Evolutionary conservation across 805 yeast genomes (phyloP).

Genomic region (Zygosaccharomyces gambellarensis): DNA sequence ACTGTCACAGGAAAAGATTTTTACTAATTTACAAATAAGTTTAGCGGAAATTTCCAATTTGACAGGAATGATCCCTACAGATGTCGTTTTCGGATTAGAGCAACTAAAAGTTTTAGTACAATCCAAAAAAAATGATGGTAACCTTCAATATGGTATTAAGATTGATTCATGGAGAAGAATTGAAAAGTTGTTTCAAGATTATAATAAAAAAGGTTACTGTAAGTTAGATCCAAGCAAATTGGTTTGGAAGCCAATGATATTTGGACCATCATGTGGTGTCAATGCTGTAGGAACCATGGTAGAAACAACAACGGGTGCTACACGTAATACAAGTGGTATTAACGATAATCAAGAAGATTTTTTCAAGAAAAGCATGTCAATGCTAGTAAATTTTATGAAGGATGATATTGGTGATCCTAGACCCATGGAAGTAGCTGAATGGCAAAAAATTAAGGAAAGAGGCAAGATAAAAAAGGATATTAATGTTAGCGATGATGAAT

Average conservation of each 20-base stretch:
- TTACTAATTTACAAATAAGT: slow-evolving; percentile 35
- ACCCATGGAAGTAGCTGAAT: slow-evolving; percentile 52
- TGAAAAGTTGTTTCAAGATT: slow-evolving; percentile 39
- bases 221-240: slow-evolving; percentile 49
- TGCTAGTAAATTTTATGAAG: slow-evolving; percentile 53
- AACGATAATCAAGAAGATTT: slow-evolving; percentile 25
- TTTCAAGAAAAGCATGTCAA: slow-evolving; percentile 45
- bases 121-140: not conserved
- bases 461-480: not conserved
- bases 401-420: slow-evolving; percentile 67
- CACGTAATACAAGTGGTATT: slow-evolving; percentile 11
- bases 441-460: slow-evolving; percentile 41
- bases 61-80: slow-evolving; percentile 85
- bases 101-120: slow-evolving; percentile 53
- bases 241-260: slow-evolving; percentile 78
- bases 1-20: slow-evolving; percentile 3
- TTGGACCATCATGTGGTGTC: slow-evolving; percentile 83
- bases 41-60: slow-evolving; percentile 57
- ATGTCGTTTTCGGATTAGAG: slow-evolving; percentile 83
- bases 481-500: not conserved
- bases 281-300: slow-evolving; percentile 41
- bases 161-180: slow-evolving; percentile 41
- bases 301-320: slow-evolving; percentile 26
- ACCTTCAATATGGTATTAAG: slow-evolving; percentile 45
- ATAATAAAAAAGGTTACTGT: slow-evolving; percentile 53